These are phyloP conservation scores for Backusella luteola DNA, from an alignment of 192 early-diverging fungal genomes.

Conservation along the genomic window DNA sequence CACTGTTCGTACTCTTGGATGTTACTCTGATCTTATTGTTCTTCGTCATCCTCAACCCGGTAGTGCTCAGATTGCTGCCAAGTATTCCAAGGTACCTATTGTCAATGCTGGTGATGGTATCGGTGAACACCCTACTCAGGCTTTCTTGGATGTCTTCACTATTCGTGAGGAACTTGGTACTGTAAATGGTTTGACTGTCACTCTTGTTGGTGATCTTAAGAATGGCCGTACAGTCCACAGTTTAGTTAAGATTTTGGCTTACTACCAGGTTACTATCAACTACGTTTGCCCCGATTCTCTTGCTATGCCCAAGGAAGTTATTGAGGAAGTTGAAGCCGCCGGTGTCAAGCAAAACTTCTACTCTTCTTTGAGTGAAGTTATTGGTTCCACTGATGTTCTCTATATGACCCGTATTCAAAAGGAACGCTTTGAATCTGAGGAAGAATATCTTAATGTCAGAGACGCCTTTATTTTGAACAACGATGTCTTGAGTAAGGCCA, in stretches of 20 bases:
- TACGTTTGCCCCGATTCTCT: constrained; percentile 83
- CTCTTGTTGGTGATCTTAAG: constrained; percentile 94
- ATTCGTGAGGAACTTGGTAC: constrained; percentile 94
- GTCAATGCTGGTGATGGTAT: constrained; percentile 97
- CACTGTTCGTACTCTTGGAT: constrained; percentile 89
- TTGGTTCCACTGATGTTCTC: constrained; percentile 88
- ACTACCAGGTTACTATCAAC: constrained; percentile 93
- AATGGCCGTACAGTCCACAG: constrained; percentile 98
- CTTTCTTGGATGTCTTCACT: constrained; percentile 93
- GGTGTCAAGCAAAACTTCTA: constrained; percentile 71
- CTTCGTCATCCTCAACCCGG: constrained; percentile 93
- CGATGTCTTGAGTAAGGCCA: constrained; percentile 80
- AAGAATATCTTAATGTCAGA: constrained; percentile 82
- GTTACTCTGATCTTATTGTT: constrained; percentile 90
- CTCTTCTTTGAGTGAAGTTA: constrained; percentile 70
- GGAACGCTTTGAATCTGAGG: constrained; percentile 79
- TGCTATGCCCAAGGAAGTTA: constrained; percentile 84
- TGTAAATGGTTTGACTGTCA: constrained; percentile 93
- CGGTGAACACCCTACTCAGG: constrained; percentile 98
- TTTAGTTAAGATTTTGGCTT: constrained; percentile 82
- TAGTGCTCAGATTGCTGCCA: constrained; percentile 78
- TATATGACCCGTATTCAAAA: constrained; percentile 97
- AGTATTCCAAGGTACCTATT: constrained; percentile 87
- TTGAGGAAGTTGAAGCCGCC: constrained; percentile 61
- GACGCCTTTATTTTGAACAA: constrained; percentile 86